phyloP scores from a whole-genome alignment of 352 stramenopile genomes.

The Phytopythium cucurbitacearum region DNA sequence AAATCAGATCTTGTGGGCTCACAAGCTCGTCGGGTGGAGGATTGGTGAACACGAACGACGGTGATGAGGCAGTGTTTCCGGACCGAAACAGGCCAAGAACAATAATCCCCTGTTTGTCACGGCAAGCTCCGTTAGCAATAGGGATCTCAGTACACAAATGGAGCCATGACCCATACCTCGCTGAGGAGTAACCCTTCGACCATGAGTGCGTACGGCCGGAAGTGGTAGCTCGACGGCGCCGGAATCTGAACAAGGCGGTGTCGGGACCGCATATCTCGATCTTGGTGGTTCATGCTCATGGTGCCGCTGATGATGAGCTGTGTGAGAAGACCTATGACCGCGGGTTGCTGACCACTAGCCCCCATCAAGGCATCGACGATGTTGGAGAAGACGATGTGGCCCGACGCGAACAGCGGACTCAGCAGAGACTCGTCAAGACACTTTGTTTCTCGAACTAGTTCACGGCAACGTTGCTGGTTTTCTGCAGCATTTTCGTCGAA shows the following conservation, averaged over 20 bases:
- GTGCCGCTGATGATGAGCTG: constrained; percentile 62
- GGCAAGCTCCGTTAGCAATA: background rate
- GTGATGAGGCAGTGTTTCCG: constrained; percentile 26
- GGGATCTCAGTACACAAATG: constrained; percentile 1
- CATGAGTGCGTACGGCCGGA: constrained; percentile 46
- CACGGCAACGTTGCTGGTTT: constrained; percentile 28
- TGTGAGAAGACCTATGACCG: constrained; percentile 64
- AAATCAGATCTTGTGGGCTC: constrained; percentile 53
- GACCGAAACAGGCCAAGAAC: constrained; percentile 52
- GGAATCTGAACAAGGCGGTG: constrained; percentile 54
- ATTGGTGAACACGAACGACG: constrained; percentile 63
- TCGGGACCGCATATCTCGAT: constrained; percentile 32
- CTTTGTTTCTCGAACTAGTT: constrained; percentile 53
- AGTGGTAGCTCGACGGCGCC: constrained; percentile 51
- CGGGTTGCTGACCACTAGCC: constrained; percentile 47
- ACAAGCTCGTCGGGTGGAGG: constrained; percentile 55
- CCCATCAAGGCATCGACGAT: constrained; percentile 66
- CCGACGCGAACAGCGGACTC: constrained; percentile 49
- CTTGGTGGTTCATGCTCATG: constrained; percentile 39
- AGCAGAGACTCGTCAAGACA: constrained; percentile 53
- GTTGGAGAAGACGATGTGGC: constrained; percentile 73
- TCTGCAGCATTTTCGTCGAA: constrained; percentile 33
- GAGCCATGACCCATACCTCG: constrained; percentile 26
- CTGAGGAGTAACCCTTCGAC: constrained; percentile 54
- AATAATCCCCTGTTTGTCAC: constrained; percentile 37